Evolutionary conservation across 306 rosid genomes (phyloP), one percentile per base, ranked within the genome.

Genomic region (Prunus dulcis): DNA sequence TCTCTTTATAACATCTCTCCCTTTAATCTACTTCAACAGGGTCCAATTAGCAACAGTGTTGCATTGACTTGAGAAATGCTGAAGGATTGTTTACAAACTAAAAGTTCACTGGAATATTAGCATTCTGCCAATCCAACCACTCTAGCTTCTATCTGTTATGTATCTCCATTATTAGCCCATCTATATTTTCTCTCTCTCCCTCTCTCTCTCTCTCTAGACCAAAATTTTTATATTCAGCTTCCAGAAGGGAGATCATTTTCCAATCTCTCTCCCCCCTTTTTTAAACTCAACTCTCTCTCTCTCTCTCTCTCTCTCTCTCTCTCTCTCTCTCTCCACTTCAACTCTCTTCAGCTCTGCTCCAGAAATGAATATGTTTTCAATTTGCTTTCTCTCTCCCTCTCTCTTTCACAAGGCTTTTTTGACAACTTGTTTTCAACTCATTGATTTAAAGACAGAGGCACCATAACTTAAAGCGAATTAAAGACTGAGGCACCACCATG

Each of bases 241-340:
- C 83, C 76, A 74, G 79, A 81, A 74, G 67, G 57, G 57, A 27
- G 22, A 73, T 76, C 78, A 63, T 75, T 78, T 75, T 71, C 79
- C 72, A 50, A 17, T 55, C 69, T 73, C 75, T 63, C n/a, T 76
- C 60, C 56, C 77, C 71, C 75, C 67, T 1, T 71, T 28, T 56
- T 47, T 17, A 38, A 72, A 47, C 70, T 83, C 82, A 84, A 30
- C 69, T 38, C 14, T 23, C 56, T 64, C 30, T 45, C 2, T 56
- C 56, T 23, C 64, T 80, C 79, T 75, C 60, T 47, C 67, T 23
- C 64, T 80, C 79, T 75, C 69, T 34, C 14, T 23, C 56, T 64
- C 30, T 43, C 3, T 56, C 56, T 23, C 64, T 80, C 79, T 75
- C 60, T 47, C 67, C 38, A 34, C 38, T 34, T 34, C 38, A 34